Base-by-base conservation (phyloP, 1,284 basidiomycete species). In the Ceratobasidium sp. region DNA sequence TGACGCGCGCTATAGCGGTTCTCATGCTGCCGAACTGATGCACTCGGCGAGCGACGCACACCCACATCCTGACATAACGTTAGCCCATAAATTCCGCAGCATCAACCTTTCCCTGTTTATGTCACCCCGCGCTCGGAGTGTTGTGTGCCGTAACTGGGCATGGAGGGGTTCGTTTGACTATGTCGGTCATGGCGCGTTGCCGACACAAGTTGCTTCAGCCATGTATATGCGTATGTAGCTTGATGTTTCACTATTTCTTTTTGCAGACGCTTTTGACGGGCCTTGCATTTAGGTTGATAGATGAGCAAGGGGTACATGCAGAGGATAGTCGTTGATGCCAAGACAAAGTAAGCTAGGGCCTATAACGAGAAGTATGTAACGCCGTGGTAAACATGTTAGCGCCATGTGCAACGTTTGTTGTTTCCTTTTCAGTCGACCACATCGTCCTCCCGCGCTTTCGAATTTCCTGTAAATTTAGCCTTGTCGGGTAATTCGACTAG, bases 21-120 rank as follows among this genome's bases (percentile, higher is more conserved):
- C 69, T 20, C 42, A 51, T 71, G 42, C 9, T 53, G 46, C 58
- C 61, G 58, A 60, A 26, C 26, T 63, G 39, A 63, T 42, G 33
- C 60, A 26, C 10, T 12, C 44, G 46, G 44, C 46, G n/a, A 42
- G 33, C 60, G 51, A 39, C 71, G 33, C 40, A 9, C 42, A 49
- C 70, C 23, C 15, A 10, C 56, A 42, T 56, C n/a, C 56, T 7
- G 23, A 26, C 56, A 72, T 72, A 61, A 72, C 56, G 70, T 61
- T 72, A 72, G 26, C n/a, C 39, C 69, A 4, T 56, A 53, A 20
- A 58, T 60, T 67, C 64, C 64, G 64, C 64, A 67, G 55, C 55
- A 72, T 33, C 58, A 49, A 53, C n/a, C 60, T 46, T 58, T 28
- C 39, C 55, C 71, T 73, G 71, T 60, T 58, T 63, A 63, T 63